A percentile compares a stretch with the other conserved stretches of the same genome.
phyloP scores from a whole-genome alignment of 2,329 filamentous ascomycete genomes.

The Talaromyces piceae region DNA sequence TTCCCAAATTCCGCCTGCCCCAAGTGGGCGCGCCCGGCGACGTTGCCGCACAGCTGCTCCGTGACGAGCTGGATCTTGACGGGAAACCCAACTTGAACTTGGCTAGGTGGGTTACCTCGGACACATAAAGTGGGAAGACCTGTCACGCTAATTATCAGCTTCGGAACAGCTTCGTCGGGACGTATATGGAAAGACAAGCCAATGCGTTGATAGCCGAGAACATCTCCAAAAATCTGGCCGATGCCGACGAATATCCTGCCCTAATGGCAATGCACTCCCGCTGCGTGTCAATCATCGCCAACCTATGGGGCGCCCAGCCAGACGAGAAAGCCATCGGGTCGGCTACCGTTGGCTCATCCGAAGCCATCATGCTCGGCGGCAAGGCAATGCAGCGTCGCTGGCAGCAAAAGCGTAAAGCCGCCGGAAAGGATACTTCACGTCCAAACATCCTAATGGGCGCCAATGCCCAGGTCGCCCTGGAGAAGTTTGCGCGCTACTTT shows the following conservation, averaged over 20 bases:
- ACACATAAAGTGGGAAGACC: too few relatives aligned
- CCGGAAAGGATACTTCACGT: slow-evolving; percentile 55
- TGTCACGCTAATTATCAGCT: too few relatives aligned
- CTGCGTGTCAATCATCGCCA: slow-evolving; percentile 60
- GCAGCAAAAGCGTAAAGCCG: slow-evolving; percentile 55
- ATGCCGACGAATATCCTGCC: slow-evolving; percentile 59
- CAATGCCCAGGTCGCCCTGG: slow-evolving; percentile 64
- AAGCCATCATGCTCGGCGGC: slow-evolving; percentile 63
- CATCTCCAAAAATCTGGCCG: slow-evolving; percentile 63
- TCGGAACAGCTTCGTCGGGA: slow-evolving; percentile 54
- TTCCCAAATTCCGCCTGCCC: slow-evolving; percentile 28
- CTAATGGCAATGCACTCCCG: slow-evolving; percentile 56
- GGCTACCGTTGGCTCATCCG: slow-evolving; percentile 63
- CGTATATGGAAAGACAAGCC: slow-evolving; percentile 63
- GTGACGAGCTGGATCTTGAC: slow-evolving; percentile 57
- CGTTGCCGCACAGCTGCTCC: slow-evolving; percentile 58
- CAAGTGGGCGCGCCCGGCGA: slow-evolving; percentile 34
- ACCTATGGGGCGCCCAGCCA: slow-evolving; percentile 57
- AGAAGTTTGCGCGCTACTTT: slow-evolving; percentile 68
- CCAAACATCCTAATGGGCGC: slow-evolving; percentile 70
- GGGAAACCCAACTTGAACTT: slow-evolving; percentile 62
- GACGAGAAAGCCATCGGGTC: slow-evolving; percentile 59
- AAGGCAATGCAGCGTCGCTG: slow-evolving; percentile 69
- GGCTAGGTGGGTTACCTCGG: slow-evolving; percentile 40
- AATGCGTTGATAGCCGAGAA: slow-evolving; percentile 60